Evolutionary conservation across 805 yeast genomes (phyloP), one percentile per base, ranked within the genome.

Genomic region (Suhomyces sp.): DNA sequence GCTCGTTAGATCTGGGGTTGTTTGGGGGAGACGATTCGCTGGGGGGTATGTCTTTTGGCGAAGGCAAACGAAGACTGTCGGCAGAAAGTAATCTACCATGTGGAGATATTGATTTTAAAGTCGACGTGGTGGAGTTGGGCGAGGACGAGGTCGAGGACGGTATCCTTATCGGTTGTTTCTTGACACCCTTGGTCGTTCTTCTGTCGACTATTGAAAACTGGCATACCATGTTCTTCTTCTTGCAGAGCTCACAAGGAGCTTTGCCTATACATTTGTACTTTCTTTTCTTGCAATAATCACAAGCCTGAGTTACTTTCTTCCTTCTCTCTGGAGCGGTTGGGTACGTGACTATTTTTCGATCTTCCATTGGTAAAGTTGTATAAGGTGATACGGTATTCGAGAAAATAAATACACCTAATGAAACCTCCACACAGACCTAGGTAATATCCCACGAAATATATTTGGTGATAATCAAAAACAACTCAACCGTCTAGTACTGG

Each of bases 281-380:
- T 39, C 80, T 58, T 46, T 66, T 69, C 61, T 75, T 76, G 63
- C 81, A 77, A 48, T 63, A 62, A 54, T 77, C 80, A 54, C 82
- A 77, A 7, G 82, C 82, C 53, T 70, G 66, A 1, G 80, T 73
- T 19, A 76, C 77, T 51, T 78, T 76, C 57, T 75, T 73, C 20
- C 76, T 56, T 51, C 50, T 57, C 59, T 49, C 57, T 17, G 49
- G 49, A 33, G 43, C 43, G 19, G 44, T 17, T 13, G 47, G 51
- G 20, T 25, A 48, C 20, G 43, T 9, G 9, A 43, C 31, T 22
- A 33, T 31, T 17, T 33, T 48, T 15, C 47, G 46, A 13, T 48
- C 47, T 25, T 47, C 50, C 50, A 47, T 47, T 41, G 41, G n/a
- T 41, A 41, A 6, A 12, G 27, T 10, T 1, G 21, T 10, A 19